Base-by-base conservation (phyloP, 2,329 filamentous ascomycete genomes). In the Mycocentrospora acerina region DNA sequence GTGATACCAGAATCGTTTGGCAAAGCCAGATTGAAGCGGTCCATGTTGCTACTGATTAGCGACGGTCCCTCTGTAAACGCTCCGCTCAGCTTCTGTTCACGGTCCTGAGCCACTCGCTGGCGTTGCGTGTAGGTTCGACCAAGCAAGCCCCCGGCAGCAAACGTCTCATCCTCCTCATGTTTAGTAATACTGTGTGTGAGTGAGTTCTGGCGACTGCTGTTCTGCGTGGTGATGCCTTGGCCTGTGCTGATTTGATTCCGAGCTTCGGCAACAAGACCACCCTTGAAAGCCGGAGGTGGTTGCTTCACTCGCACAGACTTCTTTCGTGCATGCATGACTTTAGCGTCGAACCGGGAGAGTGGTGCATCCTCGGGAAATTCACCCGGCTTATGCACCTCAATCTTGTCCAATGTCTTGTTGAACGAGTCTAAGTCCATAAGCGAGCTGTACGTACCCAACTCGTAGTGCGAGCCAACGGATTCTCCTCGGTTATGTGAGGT, bases 401-500 rank as follows among this genome's bases (percentile, higher is more conserved):
- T 58, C 19, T 55, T 42, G 25, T 60, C 55, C 12, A 57, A 35
- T 18, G 52, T 51, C 40, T 75, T 76, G 41, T 79, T 74, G 51
- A 84, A 81, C 7, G 76, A 72, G 26, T 77, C 71, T 57, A 82
- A 68, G 43, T 88, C 81, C 7, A 90, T 64, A 3, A 90, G 67
- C 1, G 87, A 85, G 49, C 81, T 75, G 63, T 86, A 86, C 2
- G 79, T 76, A 4, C 84, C 85, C 35, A 87, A 59, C 42, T 83
- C 54, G 70, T 81, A 73, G 75, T 86, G 37, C 70, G 79, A 53
- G 64, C 74, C 68, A 18, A 68, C 62, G 9, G 71, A 74, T 28
- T 59, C 48, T 29, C 53, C 57, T 18, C 62, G 54, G 6, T 46
- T 44, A 38, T 66, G 62, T n/a, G 55, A 48, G 4, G 57, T 35